Evolutionary conservation across 2,329 filamentous ascomycete genomes (phyloP), one percentile per base, ranked within the genome.

Genomic region (Fusarium verticillioides): DNA sequence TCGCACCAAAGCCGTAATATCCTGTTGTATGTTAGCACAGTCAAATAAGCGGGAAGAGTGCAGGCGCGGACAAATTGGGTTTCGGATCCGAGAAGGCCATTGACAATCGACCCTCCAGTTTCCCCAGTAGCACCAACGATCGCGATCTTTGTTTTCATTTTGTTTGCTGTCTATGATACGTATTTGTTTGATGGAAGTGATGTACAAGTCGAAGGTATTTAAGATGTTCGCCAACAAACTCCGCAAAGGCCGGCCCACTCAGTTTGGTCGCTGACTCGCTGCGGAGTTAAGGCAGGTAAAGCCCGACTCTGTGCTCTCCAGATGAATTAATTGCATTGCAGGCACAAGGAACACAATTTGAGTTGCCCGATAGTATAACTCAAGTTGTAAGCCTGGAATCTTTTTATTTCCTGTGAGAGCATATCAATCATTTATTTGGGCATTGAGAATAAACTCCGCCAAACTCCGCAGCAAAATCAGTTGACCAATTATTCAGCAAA

Each of bases 1-100:
- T 23, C 87, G 84, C 12, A 84, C 80, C 18, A 89, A 80, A 26
- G 83, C 84, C n/a, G 82, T 82, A 10, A 89, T 81, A 19, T 87
- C 82, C 87, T 71, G 49, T 32, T 8, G 9, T 10, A 10, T 7
- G 37, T 66, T 21, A 66, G 30, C 26, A 2, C 7, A 26, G 3
- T 30, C 19, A 23, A 5, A 10, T 8, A 18, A 13, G 21, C 30
- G 21, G n/a, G 19, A 12, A 50, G 12, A n/a, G 7, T 10, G 7
- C 4, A 4, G 15, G 7, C 8, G 28, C 78, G 43, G 47, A 82
- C 81, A 58, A 78, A 82, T 21, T 75, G 49, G 9, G 32, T 59
- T 4, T 72, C 72, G 2, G 78, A 78, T 21, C 68, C 78, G 13
- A 86, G 61, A 5, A 86, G 75, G 9, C 78, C 83, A 18, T 84